These are phyloP conservation scores for Aspergillus sp. DNA, from an alignment of 2,329 filamentous ascomycete genomes.

Conservation along the genomic window DNA sequence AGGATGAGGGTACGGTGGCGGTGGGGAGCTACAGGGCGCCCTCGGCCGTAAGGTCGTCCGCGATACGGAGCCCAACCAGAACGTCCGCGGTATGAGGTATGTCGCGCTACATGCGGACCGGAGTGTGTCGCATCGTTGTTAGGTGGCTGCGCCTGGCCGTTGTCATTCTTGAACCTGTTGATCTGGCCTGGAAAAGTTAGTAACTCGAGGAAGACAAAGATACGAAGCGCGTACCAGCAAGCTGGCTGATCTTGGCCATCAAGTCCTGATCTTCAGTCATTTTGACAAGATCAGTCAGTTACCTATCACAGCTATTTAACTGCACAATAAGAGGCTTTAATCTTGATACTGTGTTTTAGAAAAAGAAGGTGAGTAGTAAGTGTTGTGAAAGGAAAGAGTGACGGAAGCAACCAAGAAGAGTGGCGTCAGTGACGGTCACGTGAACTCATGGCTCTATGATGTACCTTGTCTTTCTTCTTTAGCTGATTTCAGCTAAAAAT, in stretches of 20 bases:
- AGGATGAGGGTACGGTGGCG: constrained; percentile 68
- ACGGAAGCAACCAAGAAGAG: background rate
- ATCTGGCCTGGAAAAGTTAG: constrained; percentile 66
- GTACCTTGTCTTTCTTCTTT: background rate
- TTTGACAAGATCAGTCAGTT: constrained; percentile 29
- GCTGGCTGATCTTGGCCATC: constrained; percentile 59
- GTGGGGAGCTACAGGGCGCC: constrained; percentile 46
- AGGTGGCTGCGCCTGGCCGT: constrained; percentile 26
- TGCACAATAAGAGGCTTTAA: background rate
- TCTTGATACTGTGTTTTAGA: background rate
- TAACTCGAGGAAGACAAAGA: constrained; percentile 12
- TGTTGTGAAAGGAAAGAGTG: constrained; percentile 2
- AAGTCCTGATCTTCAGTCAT: constrained; percentile 62
- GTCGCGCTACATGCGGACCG: constrained; percentile 33
- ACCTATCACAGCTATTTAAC: constrained; percentile 5
- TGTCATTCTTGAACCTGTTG: constrained; percentile 74
- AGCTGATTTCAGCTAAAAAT: background rate
- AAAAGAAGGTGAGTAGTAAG: background rate
- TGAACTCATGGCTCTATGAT: background rate
- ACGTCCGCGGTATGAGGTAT: constrained; percentile 34
- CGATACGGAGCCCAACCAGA: constrained; percentile 51
- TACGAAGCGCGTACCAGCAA: constrained; percentile 54
- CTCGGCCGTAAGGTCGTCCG: constrained; percentile 44
- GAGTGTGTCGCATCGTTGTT: constrained; percentile 28
- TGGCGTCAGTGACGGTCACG: constrained; percentile 7